phyloP scores from a whole-genome alignment of 129 eudicot genomes.

The Chrysanthemum lavandulifolium region DNA sequence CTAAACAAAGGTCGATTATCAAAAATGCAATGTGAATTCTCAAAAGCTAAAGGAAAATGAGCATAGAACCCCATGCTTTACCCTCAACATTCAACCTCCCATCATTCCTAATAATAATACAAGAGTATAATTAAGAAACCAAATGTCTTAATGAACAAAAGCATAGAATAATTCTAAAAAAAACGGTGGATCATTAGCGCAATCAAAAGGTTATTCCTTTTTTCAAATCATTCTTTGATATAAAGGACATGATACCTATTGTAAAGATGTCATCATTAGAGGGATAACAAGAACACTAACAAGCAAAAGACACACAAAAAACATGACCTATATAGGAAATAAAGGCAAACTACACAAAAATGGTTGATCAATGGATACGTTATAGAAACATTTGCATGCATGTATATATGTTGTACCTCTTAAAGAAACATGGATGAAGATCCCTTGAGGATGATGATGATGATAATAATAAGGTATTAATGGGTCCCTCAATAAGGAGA shows the following conservation, averaged over 20 bases:
- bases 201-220: slow-evolving; percentile 59
- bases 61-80: slow-evolving; percentile 52
- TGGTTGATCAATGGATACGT: neutral
- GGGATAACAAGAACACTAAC: too few relatives aligned
- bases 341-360: neutral
- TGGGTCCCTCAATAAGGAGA: neutral
- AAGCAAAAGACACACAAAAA: neutral
- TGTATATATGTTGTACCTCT: neutral
- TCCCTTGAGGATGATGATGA: slow-evolving; percentile 13
- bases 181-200: slow-evolving; percentile 35
- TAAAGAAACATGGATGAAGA: slow-evolving; percentile 5
- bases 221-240: neutral
- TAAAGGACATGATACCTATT: slow-evolving; percentile 23
- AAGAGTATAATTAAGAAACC: slow-evolving; percentile 20
- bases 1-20: slow-evolving; percentile 18
- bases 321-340: neutral
- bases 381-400: neutral
- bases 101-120: slow-evolving; percentile 11
- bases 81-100: slow-evolving; percentile 46
- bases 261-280: slow-evolving; percentile 11
- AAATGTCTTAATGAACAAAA: slow-evolving; percentile 11
- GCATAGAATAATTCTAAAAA: neutral
- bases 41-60: slow-evolving; percentile 36
- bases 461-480: neutral
- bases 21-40: slow-evolving; percentile 30